phyloP scores from a whole-genome alignment of 2,329 filamentous ascomycete species.

The Arthroderma sp. region DNA sequence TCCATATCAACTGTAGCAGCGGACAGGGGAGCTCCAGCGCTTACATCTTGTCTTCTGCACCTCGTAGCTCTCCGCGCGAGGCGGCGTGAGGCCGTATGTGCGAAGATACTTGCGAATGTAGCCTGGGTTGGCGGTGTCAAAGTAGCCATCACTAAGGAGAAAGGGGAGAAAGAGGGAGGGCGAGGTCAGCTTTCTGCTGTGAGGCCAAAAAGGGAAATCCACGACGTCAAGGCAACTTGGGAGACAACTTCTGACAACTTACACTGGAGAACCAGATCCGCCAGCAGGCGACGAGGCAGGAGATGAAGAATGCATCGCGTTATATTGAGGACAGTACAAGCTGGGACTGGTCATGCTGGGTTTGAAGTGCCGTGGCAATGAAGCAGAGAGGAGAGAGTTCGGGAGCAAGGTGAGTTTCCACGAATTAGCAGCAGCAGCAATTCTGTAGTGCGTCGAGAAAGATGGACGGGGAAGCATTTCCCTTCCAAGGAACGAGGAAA shows the following conservation, averaged over 20 bases:
- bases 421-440: conserved; percentile 1
- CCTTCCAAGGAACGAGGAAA: not conserved
- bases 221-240: not conserved
- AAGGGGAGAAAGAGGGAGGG: not conserved
- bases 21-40: conserved; percentile 1
- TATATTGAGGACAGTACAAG: not conserved
- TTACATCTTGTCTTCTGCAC: conserved; percentile 38
- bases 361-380: not conserved
- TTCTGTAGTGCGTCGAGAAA: not conserved
- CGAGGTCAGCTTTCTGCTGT: not conserved
- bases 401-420: not conserved
- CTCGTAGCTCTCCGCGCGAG: conserved; percentile 38
- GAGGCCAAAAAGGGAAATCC: not conserved
- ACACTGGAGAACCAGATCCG: not conserved
- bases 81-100: conserved; percentile 40
- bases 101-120: conserved; percentile 42
- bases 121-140: conserved; percentile 39
- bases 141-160: conserved; percentile 31
- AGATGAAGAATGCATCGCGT: conserved; percentile 1
- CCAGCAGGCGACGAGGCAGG: not conserved
- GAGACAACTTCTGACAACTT: not conserved
- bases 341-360: not conserved
- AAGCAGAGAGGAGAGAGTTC: not conserved
- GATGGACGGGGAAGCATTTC: not conserved
- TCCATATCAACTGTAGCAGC: not conserved